These are phyloP conservation scores for Capronia americana DNA, from an alignment of 2,329 filamentous ascomycete species.

Conservation along the genomic window DNA sequence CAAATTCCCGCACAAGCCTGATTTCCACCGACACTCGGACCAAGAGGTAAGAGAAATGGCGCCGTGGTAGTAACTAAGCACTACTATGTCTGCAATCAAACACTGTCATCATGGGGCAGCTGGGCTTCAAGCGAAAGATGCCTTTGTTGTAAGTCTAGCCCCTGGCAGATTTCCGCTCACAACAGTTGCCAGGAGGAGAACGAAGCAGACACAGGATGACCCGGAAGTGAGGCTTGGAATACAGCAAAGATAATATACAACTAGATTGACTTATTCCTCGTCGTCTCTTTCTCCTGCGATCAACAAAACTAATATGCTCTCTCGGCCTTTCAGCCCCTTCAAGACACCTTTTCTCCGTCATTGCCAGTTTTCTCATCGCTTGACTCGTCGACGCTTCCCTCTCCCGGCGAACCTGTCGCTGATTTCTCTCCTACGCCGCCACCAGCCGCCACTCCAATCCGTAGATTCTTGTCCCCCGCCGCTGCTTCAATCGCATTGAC, in stretches of 20 bases:
- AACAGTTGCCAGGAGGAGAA: too few relatives aligned
- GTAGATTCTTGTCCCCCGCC: neutral
- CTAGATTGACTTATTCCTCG: too few relatives aligned
- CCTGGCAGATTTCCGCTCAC: too few relatives aligned
- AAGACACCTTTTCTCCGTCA: neutral
- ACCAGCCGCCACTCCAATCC: neutral
- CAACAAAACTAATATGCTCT: too few relatives aligned
- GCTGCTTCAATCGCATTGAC: slow-evolving; percentile 23
- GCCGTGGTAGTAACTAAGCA: neutral
- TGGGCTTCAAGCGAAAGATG: neutral
- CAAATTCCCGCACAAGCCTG: neutral
- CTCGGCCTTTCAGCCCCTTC: neutral
- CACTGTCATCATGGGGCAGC: neutral
- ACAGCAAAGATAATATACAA: too few relatives aligned
- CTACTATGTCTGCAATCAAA: neutral
- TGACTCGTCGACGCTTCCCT: neutral
- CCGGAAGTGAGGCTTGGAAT: too few relatives aligned
- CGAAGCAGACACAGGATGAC: too few relatives aligned
- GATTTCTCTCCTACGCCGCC: neutral
- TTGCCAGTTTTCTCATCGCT: neutral
- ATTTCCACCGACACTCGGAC: too few relatives aligned
- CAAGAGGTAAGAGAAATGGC: neutral
- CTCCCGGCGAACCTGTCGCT: neutral
- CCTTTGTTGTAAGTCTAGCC: neutral
- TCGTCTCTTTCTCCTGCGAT: too few relatives aligned